Percentiles rank a stretch among this genome's conserved stretches.
These are phyloP conservation scores for Nidula niveotomentosa DNA, from an alignment of 1,284 basidiomycete genomes.

Conservation along the genomic window DNA sequence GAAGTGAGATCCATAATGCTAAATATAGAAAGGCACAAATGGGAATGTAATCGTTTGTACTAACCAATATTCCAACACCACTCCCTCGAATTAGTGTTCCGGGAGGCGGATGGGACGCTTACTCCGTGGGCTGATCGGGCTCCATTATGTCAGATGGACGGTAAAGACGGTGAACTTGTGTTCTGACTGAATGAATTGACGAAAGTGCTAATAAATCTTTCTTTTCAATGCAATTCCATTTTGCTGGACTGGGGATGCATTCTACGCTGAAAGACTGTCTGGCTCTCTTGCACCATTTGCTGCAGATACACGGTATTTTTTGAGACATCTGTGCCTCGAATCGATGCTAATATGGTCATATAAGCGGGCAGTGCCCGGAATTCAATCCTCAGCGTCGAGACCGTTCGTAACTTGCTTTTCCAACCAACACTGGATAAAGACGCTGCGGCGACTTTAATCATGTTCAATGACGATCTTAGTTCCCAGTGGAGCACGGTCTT, in stretches of 20 bases:
- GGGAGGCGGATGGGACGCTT: conserved; percentile 19
- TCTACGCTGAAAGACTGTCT: conserved; percentile 26
- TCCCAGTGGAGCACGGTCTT: conserved; percentile 3
- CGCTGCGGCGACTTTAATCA: not conserved
- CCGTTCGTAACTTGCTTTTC: not conserved
- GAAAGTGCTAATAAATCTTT: not conserved
- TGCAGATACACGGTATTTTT: conserved; percentile 23
- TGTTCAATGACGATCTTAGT: not conserved
- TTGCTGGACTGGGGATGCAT: conserved; percentile 25
- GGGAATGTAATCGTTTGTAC: no score
- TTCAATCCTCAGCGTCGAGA: not conserved
- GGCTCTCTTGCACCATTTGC: conserved; percentile 24
- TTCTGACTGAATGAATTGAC: conserved; percentile 1
- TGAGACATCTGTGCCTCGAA: not conserved
- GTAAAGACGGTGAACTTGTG: conserved; percentile 24
- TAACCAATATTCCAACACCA: no score
- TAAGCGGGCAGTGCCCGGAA: conserved; percentile 3
- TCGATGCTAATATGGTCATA: not conserved
- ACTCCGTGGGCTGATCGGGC: conserved; percentile 13
- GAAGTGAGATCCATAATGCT: no score
- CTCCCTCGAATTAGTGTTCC: conserved; percentile 18
- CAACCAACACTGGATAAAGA: not conserved
- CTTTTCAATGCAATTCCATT: conserved; percentile 14
- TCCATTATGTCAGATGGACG: conserved; percentile 14
- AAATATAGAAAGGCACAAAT: no score